phyloP scores from a whole-genome alignment of 345 rosid genomes.

The Gossypium rotundifolium region DNA sequence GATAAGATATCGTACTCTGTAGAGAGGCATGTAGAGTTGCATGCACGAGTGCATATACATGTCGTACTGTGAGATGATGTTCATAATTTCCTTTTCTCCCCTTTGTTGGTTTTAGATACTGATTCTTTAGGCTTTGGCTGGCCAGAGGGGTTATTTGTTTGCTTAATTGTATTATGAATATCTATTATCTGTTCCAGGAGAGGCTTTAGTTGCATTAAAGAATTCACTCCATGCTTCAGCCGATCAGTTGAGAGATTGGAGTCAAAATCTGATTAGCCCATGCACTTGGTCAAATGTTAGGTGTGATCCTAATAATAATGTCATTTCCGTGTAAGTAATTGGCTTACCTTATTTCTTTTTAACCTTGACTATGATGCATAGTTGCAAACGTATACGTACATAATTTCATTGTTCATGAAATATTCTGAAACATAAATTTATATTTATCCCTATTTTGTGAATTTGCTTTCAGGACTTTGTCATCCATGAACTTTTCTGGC shows the following conservation, averaged over 20 bases:
- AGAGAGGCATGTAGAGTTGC: background rate
- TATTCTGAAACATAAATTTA: background rate
- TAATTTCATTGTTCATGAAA: conserved; percentile 11
- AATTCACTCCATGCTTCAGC: conserved; percentile 40
- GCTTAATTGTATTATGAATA: conserved; percentile 19
- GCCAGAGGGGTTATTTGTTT: conserved; percentile 6
- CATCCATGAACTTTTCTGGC: conserved; percentile 79
- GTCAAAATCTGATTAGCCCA: conserved; percentile 67
- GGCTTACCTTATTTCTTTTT: background rate
- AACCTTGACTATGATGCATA: background rate
- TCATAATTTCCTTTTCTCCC: background rate
- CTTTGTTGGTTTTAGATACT: conserved; percentile 5
- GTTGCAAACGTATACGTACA: background rate
- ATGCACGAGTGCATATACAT: background rate
- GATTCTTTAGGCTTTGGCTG: background rate
- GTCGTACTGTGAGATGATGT: background rate
- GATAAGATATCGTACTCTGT: background rate
- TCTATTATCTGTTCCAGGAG: conserved; percentile 47
- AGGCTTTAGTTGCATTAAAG: conserved; percentile 57
- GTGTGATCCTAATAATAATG: conserved; percentile 47
- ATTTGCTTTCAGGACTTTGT: conserved; percentile 49
- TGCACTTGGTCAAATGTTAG: conserved; percentile 86
- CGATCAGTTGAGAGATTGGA: conserved; percentile 70
- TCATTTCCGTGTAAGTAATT: conserved; percentile 67
- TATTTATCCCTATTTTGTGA: conserved; percentile 14